Evolutionary conservation across 257 asterid species (phyloP), one percentile per base, ranked within the genome.

Genomic region (Nicotiana benthamiana): DNA sequence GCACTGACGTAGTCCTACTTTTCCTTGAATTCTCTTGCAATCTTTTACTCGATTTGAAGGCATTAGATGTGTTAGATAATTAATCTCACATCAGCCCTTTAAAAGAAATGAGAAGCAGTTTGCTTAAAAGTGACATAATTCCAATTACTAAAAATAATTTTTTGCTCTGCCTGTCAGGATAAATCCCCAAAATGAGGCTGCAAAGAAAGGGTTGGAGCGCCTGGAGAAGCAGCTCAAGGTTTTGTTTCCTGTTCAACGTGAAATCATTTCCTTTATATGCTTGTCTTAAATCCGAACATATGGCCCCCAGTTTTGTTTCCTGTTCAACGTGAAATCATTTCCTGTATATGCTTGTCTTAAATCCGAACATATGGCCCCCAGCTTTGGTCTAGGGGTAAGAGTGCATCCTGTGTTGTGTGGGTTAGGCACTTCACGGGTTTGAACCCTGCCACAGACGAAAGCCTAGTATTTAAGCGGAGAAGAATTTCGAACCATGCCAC

Each of bases 161-260:
- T 64, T 57, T 63, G 27, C 26, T 68, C 60, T 72, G 48, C 72
- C 66, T 87, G 79, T 79, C 91, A 95, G 99, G 93, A 93, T 93
- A 85, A 95, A 95, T 87, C 88, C 92, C 67, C 91, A 91, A 51
- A 95, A 89, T 53, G 99, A 93, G 86, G 97, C 93, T 75, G 97
- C 99, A 1, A 92, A 88, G 80, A 92, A 89, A 79, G 99, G 99
- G 84, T 84, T 93, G 36, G 99, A 95, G 76, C 96, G 99, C 75
- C 87, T 95, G 89, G 99, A 95, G 92, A 95, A 95, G 82, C 97
- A 87, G 86, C 90, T 93, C 97, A 95, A 95, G 99, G 99, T 93
- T 86, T 77, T 64, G 28, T 65, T 79, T 6, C 75, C 79, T 76
- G 34, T 52, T 72, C 78, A 24, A 5, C 51, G 24, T 61, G 64